Evolutionary conservation across 75 land plant genomes (phyloP), one percentile per base, ranked within the genome.

Genomic region (Pinus taeda): DNA sequence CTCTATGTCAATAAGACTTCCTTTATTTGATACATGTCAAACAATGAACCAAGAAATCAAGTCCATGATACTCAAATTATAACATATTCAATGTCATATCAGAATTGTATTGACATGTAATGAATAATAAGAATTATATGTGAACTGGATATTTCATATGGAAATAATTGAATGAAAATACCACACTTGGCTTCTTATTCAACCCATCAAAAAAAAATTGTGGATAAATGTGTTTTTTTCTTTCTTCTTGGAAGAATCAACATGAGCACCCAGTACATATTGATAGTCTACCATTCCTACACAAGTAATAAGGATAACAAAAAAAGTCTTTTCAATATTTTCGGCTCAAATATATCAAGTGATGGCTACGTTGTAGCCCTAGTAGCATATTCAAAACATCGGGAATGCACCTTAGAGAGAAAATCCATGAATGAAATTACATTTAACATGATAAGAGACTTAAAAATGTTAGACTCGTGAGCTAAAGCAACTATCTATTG

Each of bases 251-350:
- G 85, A 65, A 75, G 59, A 83, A 60, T 91, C 90, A 6, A 92
- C 94, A 85, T 94, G 98, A 59, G 91, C 85, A 49, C 93, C 55
- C 65, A 89, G 73, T 74, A 97, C 92, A 83, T 97, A 87, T 62
- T 97, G 98, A 79, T 94, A 97, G 76, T 97, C 99, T 39, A 79
- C 93, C 98, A 97, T 94, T 12, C 98, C 97, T 93, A 71, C 12
- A 66, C 14, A 75, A 17, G 39, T 4, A 74, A 65, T n/a, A 37
- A 7, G 60, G 24, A 74, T 20, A 71, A 15, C 11, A 36, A 21
- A 26, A 26, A n/a, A 29, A 30, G 7, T 37, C 42, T 22, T 75
- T 33, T 42, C 45, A 12, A 3, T 63, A 22, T 24, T 69, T 15
- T 39, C 71, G 20, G 18, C 4, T 67, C 11, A 69, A 37, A 66